These are phyloP conservation scores for Desmodesmus armatus DNA, from an alignment of 139 green algal genomes.

Conservation along the genomic window DNA sequence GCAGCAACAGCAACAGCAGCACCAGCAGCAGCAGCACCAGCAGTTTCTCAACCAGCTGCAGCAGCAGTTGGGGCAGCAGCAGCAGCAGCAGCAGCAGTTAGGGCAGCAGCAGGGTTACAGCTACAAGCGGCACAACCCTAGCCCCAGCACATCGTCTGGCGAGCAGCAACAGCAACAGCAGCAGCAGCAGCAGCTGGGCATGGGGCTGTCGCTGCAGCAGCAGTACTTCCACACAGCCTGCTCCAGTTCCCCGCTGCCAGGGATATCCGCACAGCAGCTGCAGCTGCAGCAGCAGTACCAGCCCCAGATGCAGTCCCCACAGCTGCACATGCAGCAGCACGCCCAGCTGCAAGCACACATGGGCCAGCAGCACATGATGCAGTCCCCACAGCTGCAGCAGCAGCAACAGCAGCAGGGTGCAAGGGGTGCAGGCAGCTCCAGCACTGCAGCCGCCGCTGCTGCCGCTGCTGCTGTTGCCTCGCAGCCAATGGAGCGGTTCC, in stretches of 20 bases:
- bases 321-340: background rate
- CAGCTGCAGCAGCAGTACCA: background rate
- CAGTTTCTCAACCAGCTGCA: background rate
- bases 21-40: constrained; percentile 19
- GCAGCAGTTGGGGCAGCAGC: background rate
- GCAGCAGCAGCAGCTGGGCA: constrained; percentile 32
- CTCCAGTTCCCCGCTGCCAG: background rate
- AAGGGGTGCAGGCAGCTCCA: too few relatives aligned
- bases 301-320: too few relatives aligned
- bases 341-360: background rate
- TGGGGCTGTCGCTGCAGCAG: constrained; percentile 7
- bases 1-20: constrained; percentile 33
- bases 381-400: background rate
- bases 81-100: constrained; percentile 16
- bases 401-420: background rate
- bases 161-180: constrained; percentile 25
- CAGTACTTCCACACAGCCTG: background rate
- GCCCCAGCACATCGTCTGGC: background rate
- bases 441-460: background rate
- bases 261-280: background rate
- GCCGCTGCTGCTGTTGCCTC: background rate
- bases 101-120: background rate
- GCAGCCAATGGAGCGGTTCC: background rate
- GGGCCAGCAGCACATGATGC: background rate
- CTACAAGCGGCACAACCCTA: background rate